These are phyloP conservation scores for Sugiyamaella qingdaonensis DNA, from an alignment of 805 yeast genomes.

Conservation along the genomic window DNA sequence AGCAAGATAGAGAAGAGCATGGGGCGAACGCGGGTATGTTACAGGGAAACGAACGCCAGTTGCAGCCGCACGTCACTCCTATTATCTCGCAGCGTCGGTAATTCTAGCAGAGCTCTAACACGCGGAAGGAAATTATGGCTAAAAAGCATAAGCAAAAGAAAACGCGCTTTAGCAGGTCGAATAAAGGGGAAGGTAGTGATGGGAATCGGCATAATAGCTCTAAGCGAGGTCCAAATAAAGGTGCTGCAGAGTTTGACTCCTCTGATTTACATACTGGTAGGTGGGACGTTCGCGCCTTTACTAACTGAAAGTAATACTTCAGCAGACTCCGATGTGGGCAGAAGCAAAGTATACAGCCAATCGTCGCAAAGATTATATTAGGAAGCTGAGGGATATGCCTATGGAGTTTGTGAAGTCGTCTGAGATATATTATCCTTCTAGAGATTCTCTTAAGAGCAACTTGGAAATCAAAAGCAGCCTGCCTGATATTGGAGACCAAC, in stretches of 20 bases:
- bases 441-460: background rate
- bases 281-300: too few species aligned
- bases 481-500: background rate
- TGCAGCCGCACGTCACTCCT: too few species aligned
- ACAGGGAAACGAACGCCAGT: too few species aligned
- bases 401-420: slow-evolving; percentile 11
- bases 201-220: background rate
- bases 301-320: too few species aligned
- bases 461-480: background rate
- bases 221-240: too few species aligned
- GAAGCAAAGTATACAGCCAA: background rate
- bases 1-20: too few species aligned
- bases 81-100: too few species aligned
- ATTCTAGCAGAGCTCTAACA: too few species aligned
- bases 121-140: background rate
- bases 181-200: background rate
- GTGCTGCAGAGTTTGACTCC: too few species aligned
- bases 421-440: slow-evolving; percentile 12
- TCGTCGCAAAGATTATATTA: background rate
- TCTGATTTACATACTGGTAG: too few species aligned
- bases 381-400: slow-evolving; percentile 1
- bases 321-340: background rate
- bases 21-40: too few species aligned
- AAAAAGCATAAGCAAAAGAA: background rate
- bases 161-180: background rate